A percentile compares a stretch with the other conserved stretches of the same genome.
Conservation (phyloP, 2,329 filamentous ascomycete genomes). For the Aspergillus ibericus region DNA sequence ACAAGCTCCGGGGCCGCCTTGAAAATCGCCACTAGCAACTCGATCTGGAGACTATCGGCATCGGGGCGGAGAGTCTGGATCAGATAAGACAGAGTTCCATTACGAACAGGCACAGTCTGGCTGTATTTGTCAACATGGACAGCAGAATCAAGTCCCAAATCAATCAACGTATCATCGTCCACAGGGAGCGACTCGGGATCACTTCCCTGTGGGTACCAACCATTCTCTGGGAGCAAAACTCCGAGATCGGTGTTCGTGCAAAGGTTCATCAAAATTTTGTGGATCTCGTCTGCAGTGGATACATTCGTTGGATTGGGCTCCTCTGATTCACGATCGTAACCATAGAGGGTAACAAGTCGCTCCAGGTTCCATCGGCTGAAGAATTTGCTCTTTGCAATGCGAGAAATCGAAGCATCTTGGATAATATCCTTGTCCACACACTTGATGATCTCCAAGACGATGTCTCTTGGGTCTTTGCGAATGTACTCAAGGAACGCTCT, state of each 20-base stretch:
- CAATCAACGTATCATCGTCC: slow-evolving; percentile 52
- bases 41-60: slow-evolving; percentile 75
- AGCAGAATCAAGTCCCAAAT: slow-evolving; percentile 67
- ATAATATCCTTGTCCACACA: slow-evolving; percentile 70
- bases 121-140: slow-evolving; percentile 69
- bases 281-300: slow-evolving; percentile 66
- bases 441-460: slow-evolving; percentile 73
- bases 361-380: slow-evolving; percentile 73
- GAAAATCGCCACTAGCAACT: slow-evolving; percentile 80
- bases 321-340: slow-evolving; percentile 49
- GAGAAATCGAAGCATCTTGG: slow-evolving; percentile 70
- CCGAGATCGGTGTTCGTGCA: slow-evolving; percentile 75
- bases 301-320: slow-evolving; percentile 46
- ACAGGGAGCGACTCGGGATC: slow-evolving; percentile 58
- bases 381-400: slow-evolving; percentile 71
- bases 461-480: slow-evolving; percentile 71
- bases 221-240: slow-evolving; percentile 71
- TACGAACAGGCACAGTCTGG: slow-evolving; percentile 71
- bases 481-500: slow-evolving; percentile 73
- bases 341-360: slow-evolving; percentile 71
- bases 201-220: slow-evolving; percentile 76
- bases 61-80: slow-evolving; percentile 78
- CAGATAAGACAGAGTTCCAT: slow-evolving; percentile 76
- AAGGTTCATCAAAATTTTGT: slow-evolving; percentile 71
- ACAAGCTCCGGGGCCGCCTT: slow-evolving; percentile 79